Evolutionary conservation across 129 eudicot genomes (phyloP).

Genomic region (Saussurea involucrata): DNA sequence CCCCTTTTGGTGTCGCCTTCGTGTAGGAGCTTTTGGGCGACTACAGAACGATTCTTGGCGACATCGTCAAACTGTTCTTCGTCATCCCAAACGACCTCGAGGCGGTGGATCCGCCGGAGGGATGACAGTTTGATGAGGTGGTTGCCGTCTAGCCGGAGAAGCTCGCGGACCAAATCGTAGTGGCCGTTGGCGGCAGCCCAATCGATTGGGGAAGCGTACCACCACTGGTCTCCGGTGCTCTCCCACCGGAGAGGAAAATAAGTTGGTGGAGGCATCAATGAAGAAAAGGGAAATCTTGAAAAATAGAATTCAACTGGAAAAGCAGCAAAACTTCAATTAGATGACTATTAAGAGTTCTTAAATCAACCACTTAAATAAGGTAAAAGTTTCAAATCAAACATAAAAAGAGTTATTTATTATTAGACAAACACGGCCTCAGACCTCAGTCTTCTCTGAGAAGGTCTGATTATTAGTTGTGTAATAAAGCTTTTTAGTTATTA

Average conservation of each 20-base stretch:
- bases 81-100: constrained; percentile 93
- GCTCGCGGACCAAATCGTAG: constrained; percentile 87
- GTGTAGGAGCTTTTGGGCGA: constrained; percentile 56
- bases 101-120: constrained; percentile 84
- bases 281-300: not conserved
- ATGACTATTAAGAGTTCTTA: not conserved
- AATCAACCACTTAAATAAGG: not conserved
- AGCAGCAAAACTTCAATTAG: constrained; percentile 6
- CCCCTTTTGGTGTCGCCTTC: constrained; percentile 65
- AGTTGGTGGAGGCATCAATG: constrained; percentile 65
- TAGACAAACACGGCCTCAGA: too few relatives aligned
- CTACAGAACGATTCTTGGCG: constrained; percentile 62
- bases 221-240: constrained; percentile 98
- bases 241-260: constrained; percentile 94
- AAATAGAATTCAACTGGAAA: constrained; percentile 19
- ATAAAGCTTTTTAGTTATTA: too few relatives aligned
- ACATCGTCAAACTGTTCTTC: constrained; percentile 79
- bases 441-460: too few relatives aligned
- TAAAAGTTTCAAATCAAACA: too few relatives aligned
- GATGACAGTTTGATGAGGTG: constrained; percentile 76
- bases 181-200: constrained; percentile 98
- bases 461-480: too few relatives aligned
- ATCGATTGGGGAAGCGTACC: constrained; percentile 95
- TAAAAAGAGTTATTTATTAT: too few relatives aligned
- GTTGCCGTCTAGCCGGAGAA: constrained; percentile 78